These are phyloP conservation scores for Takashimella tepidaria DNA, from an alignment of 1,284 basidiomycete species.

Conservation along the genomic window DNA sequence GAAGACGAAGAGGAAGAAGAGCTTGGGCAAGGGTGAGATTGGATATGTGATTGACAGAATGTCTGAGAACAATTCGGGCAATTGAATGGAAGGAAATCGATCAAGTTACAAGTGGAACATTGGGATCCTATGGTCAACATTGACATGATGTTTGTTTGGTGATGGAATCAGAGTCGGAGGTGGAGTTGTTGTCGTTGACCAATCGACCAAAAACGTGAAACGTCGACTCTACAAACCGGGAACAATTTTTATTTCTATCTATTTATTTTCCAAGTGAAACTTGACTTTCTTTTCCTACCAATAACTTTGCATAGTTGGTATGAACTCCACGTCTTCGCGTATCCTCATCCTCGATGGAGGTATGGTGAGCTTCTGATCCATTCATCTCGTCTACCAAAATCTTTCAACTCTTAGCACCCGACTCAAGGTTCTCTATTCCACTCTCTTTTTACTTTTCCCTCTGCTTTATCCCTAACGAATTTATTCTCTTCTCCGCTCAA, in stretches of 20 bases:
- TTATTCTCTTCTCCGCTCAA: too few species aligned
- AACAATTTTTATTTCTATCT: too few species aligned
- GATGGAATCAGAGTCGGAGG: too few species aligned
- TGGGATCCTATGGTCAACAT: constrained; percentile 29
- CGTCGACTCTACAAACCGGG: too few species aligned
- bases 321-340: constrained; percentile 1
- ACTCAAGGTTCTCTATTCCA: background rate
- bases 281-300: too few species aligned
- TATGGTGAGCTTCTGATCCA: constrained; percentile 52
- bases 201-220: too few species aligned
- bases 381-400: too few species aligned
- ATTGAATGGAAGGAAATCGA: constrained; percentile 42
- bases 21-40: constrained; percentile 21
- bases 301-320: too few species aligned
- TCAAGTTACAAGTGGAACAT: constrained; percentile 28
- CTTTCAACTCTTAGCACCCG: constrained; percentile 8
- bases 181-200: too few species aligned
- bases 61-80: constrained; percentile 26
- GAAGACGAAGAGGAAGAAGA: constrained; percentile 1
- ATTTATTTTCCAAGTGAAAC: too few species aligned
- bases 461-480: background rate
- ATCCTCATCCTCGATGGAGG: constrained; percentile 58
- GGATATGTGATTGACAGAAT: constrained; percentile 36
- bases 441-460: background rate
- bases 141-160: too few species aligned